A percentile compares a stretch with the other conserved stretches of the same genome.
These are phyloP conservation scores for Ophiocordyceps camponoti-leonardi DNA, from an alignment of 2,329 filamentous ascomycete species.

Conservation along the genomic window DNA sequence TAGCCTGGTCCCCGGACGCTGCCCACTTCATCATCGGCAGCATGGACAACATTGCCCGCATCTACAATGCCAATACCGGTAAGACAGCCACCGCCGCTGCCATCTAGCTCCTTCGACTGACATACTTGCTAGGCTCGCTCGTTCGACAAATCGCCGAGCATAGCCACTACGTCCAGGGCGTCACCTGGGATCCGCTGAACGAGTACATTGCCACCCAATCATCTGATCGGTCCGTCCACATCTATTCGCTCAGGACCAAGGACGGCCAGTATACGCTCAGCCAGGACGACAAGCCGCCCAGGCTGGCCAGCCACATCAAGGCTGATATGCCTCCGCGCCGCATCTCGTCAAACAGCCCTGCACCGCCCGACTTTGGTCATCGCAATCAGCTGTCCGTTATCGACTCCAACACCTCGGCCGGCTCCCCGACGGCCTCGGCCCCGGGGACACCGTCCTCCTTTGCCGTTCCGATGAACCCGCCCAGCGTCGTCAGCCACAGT, in stretches of 20 bases:
- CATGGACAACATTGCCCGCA: constrained; percentile 96
- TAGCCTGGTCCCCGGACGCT: constrained; percentile 97
- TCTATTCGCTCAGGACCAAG: constrained; percentile 91
- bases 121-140: constrained; percentile 27
- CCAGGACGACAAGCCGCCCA: constrained; percentile 50
- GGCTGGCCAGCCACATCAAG: constrained; percentile 59
- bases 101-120: neutral
- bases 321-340: constrained; percentile 86
- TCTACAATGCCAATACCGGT: constrained; percentile 91
- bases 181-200: constrained; percentile 95
- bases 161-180: constrained; percentile 95
- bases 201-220: constrained; percentile 98
- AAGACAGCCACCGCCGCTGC: constrained; percentile 11
- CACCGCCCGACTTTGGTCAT: constrained; percentile 63
- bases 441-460: constrained; percentile 86
- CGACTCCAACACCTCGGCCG: constrained; percentile 37
- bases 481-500: constrained; percentile 73
- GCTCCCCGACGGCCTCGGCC: constrained; percentile 77
- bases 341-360: constrained; percentile 82
- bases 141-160: constrained; percentile 93
- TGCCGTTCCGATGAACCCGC: constrained; percentile 89
- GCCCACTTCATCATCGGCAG: constrained; percentile 94
- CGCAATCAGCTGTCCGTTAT: constrained; percentile 44
- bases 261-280: constrained; percentile 81
- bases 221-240: constrained; percentile 92